Evolutionary conservation across 2,329 filamentous ascomycete species (phyloP).

Genomic region (Daldinia sp.): DNA sequence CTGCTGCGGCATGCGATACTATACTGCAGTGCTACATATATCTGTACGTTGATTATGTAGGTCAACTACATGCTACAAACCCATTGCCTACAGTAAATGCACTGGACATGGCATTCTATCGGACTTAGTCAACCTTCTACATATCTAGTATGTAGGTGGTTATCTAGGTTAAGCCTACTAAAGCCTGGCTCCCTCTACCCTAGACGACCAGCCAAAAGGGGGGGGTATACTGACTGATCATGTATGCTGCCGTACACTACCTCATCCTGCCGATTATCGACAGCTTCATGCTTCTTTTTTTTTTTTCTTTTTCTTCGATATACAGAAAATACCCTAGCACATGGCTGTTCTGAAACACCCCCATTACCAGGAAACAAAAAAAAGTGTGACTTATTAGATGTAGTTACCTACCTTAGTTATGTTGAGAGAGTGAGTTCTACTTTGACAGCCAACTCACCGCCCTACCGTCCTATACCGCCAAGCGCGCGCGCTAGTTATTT

Average conservation of each 20-base stretch:
- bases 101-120: too few relatives aligned
- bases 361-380: conserved; percentile 5
- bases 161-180: too few relatives aligned
- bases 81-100: too few relatives aligned
- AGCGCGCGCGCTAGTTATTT: conserved; percentile 14
- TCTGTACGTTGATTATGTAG: not conserved
- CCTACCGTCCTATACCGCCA: conserved; percentile 16
- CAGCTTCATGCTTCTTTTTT: not conserved
- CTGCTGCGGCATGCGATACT: too few relatives aligned
- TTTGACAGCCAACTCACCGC: conserved; percentile 27
- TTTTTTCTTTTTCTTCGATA: not conserved
- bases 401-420: too few relatives aligned
- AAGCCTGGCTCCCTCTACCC: too few relatives aligned
- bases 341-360: not conserved
- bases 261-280: not conserved
- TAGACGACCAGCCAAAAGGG: too few relatives aligned
- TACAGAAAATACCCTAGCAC: conserved; percentile 10
- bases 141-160: not conserved
- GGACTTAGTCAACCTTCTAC: not conserved
- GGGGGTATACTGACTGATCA: not conserved
- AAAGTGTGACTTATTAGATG: not conserved
- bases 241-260: not conserved
- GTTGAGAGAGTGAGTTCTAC: not conserved
- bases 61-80: too few relatives aligned
- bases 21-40: not conserved